These are phyloP conservation scores for Pachysolen tannophilus DNA, from an alignment of 805 yeast genomes.

Conservation along the genomic window DNA sequence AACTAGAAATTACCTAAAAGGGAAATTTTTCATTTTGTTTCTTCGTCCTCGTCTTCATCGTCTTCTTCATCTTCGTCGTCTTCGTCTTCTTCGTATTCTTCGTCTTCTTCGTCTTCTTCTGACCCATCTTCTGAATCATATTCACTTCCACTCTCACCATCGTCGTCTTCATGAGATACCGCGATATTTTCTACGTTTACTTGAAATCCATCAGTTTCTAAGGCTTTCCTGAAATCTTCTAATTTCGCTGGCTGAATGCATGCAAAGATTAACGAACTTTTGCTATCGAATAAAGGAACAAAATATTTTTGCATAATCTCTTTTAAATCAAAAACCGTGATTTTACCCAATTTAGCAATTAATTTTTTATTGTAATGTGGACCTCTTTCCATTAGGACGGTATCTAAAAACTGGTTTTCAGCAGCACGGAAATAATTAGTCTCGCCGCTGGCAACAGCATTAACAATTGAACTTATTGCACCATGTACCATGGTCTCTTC, in stretches of 20 bases:
- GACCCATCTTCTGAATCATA: constrained; percentile 15
- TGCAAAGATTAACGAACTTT: constrained; percentile 52
- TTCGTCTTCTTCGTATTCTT: constrained; percentile 19
- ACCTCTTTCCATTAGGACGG: constrained; percentile 62
- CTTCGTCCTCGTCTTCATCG: constrained; percentile 14
- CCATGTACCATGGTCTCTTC: constrained; percentile 59
- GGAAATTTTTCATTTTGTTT: no score
- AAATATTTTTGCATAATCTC: constrained; percentile 49
- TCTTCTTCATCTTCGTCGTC: constrained; percentile 16
- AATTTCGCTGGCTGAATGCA: constrained; percentile 66
- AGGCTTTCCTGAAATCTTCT: constrained; percentile 35
- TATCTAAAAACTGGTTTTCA: constrained; percentile 54
- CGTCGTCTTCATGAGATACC: constrained; percentile 14
- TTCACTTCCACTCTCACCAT: constrained; percentile 17
- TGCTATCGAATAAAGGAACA: constrained; percentile 52
- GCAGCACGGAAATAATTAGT: constrained; percentile 63
- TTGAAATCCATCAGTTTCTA: constrained; percentile 48
- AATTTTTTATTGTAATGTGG: constrained; percentile 49
- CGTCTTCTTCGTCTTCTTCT: constrained; percentile 23
- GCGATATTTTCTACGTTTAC: constrained; percentile 49
- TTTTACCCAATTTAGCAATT: constrained; percentile 41
- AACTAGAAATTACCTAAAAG: no score
- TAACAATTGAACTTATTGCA: constrained; percentile 70
- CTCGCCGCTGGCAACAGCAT: constrained; percentile 59
- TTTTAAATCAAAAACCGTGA: constrained; percentile 46